Conservation (phyloP, 2,329 filamentous ascomycete genomes). For the Aureobasidium leucospermi region DNA sequence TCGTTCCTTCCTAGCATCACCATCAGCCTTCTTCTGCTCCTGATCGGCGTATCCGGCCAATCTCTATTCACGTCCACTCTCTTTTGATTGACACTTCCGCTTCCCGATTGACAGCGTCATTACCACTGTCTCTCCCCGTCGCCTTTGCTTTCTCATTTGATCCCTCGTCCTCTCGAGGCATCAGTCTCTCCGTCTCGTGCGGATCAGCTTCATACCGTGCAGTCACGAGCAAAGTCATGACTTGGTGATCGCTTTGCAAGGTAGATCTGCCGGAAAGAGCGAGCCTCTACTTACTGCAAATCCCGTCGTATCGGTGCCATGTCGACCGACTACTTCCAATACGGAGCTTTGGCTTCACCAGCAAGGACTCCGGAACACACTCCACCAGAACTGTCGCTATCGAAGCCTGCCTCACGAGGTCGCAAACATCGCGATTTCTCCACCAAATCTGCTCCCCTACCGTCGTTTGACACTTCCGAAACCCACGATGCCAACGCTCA, state of each 20-base stretch:
- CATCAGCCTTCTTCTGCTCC: background rate
- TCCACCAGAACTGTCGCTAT: conserved; percentile 43
- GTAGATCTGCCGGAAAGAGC: background rate
- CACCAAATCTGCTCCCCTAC: conserved; percentile 53
- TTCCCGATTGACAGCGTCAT: background rate
- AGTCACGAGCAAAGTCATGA: background rate
- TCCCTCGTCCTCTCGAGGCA: background rate
- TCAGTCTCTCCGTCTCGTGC: background rate
- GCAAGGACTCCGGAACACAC: conserved; percentile 65
- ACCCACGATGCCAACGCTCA: conserved; percentile 57
- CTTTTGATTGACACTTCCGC: background rate
- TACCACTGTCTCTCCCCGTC: background rate
- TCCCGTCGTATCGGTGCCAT: conserved; percentile 20
- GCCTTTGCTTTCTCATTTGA: background rate
- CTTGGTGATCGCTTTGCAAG: background rate
- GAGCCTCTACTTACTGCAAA: background rate
- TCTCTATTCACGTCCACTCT: conserved; percentile 1
- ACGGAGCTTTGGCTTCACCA: conserved; percentile 60
- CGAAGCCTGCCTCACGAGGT: conserved; percentile 56
- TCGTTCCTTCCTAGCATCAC: background rate
- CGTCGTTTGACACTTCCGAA: conserved; percentile 38
- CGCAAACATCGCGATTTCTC: conserved; percentile 53
- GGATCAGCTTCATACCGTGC: background rate
- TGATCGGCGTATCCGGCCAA: conserved; percentile 4
- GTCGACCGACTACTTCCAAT: conserved; percentile 42